Evolutionary conservation across 2,329 filamentous ascomycete genomes (phyloP).

Genomic region (Penicillium vulpinum): DNA sequence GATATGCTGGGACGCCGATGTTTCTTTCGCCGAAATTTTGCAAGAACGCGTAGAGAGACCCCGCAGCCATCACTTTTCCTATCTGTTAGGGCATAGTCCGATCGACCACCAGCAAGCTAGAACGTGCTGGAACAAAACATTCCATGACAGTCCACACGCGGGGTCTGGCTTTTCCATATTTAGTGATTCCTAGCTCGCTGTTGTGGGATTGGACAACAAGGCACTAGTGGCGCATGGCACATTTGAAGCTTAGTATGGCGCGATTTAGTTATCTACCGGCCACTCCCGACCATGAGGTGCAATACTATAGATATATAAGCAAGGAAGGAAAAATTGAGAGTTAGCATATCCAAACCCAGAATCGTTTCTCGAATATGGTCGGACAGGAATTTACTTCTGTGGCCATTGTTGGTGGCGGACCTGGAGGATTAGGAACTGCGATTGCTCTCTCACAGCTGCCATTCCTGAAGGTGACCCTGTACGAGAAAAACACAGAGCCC

Average conservation of each 20-base stretch:
- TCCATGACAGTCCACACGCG: neutral
- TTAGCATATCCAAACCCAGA: too few relatives aligned
- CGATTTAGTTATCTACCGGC: conserved; percentile 8
- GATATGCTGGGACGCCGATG: too few relatives aligned
- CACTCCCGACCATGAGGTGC: neutral
- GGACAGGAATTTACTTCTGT: conserved; percentile 9
- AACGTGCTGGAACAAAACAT: neutral
- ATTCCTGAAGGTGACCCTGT: conserved; percentile 46
- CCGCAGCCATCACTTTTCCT: too few relatives aligned
- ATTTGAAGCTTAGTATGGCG: conserved; percentile 12
- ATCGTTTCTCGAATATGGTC: conserved; percentile 7
- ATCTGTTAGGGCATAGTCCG: neutral
- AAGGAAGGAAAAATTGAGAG: too few relatives aligned
- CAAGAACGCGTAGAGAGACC: too few relatives aligned
- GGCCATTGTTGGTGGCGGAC: conserved; percentile 45
- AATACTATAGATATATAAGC: neutral
- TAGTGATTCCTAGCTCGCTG: neutral
- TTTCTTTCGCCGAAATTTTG: too few relatives aligned
- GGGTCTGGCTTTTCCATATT: neutral
- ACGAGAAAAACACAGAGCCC: conserved; percentile 49
- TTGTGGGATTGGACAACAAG: neutral
- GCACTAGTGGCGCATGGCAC: conserved; percentile 10
- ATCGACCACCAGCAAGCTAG: neutral
- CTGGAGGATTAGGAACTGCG: conserved; percentile 45
- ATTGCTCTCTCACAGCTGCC: conserved; percentile 48